Conservation (phyloP, 2,329 filamentous ascomycete species). For the Pseudogymnoascus sp. region DNA sequence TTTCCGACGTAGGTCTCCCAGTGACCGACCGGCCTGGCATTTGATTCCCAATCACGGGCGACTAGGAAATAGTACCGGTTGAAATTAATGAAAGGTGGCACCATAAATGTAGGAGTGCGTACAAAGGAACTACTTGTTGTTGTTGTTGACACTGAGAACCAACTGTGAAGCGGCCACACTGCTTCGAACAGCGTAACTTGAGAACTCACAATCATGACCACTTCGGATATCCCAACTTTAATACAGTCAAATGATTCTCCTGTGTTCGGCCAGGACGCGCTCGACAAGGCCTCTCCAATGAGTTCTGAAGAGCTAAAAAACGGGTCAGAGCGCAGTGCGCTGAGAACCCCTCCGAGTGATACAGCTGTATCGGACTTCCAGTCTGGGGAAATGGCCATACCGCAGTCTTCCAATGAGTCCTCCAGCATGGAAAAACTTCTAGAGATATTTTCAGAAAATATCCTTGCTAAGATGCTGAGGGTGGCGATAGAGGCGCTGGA, state of each 20-base stretch:
- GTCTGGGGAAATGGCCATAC: neutral
- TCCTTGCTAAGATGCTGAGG: conserved; percentile 21
- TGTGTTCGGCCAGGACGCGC: neutral
- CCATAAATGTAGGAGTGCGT: neutral
- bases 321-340: neutral
- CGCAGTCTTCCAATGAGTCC: neutral
- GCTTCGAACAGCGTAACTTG: neutral
- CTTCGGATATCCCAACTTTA: neutral
- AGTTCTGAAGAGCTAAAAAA: neutral
- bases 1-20: neutral
- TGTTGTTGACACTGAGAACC: neutral
- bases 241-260: neutral
- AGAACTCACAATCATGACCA: neutral
- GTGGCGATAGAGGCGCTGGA: conserved; percentile 16
- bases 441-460: conserved; percentile 20
- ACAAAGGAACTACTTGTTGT: neutral
- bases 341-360: neutral
- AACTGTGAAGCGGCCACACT: neutral
- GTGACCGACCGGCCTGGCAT: neutral
- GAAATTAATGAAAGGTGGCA: neutral
- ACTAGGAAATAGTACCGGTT: neutral
- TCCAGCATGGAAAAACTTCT: neutral
- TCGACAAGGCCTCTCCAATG: neutral
- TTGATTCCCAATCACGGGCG: neutral
- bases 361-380: neutral